phyloP scores from a whole-genome alignment of 2,329 filamentous ascomycete species.

The Lecanoromycetidae sp. region DNA sequence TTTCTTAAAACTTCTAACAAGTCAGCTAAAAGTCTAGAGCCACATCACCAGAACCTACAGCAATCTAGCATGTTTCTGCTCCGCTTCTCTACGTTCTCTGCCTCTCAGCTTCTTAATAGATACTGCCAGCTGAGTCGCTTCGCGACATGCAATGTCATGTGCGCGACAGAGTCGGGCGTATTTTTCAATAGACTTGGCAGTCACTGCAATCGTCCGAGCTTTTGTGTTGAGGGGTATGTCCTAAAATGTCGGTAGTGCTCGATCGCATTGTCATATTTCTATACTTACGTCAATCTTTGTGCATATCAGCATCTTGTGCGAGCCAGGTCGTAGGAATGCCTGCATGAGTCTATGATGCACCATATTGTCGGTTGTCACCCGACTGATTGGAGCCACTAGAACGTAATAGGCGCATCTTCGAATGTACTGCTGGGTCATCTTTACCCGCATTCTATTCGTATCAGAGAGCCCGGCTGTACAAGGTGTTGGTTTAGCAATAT shows the following conservation, averaged over 20 bases:
- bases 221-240: not conserved
- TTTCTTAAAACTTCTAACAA: not conserved
- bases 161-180: not conserved
- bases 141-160: not conserved
- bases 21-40: not conserved
- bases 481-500: no score
- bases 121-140: not conserved
- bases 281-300: conserved; percentile 5
- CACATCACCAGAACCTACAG: not conserved
- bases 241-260: not conserved
- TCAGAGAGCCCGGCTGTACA: conserved; percentile 2
- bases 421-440: not conserved
- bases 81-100: not conserved
- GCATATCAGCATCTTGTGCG: not conserved
- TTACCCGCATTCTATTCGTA: not conserved
- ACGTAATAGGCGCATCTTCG: not conserved
- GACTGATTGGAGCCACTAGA: not conserved
- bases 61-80: not conserved
- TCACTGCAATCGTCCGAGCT: not conserved
- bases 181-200: not conserved
- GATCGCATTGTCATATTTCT: not conserved
- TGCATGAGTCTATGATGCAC: not conserved
- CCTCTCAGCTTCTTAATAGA: not conserved
- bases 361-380: not conserved
- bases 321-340: not conserved